A percentile compares a stretch with the other conserved stretches of the same genome.
These are phyloP conservation scores for Aphanomyces euteiches DNA, from an alignment of 352 stramenopile species.

Conservation along the genomic window DNA sequence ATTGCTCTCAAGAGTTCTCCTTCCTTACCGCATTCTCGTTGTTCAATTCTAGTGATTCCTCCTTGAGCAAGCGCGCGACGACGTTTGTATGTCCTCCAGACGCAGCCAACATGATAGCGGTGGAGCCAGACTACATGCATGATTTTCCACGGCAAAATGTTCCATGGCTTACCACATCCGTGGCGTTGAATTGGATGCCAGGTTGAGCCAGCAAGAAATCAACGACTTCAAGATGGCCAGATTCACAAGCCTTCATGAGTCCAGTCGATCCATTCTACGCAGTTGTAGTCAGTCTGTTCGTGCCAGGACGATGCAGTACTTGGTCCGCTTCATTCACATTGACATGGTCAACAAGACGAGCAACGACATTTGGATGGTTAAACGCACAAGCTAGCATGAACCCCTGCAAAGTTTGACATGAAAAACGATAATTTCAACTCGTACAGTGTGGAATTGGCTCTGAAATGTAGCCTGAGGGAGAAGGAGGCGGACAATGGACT, in stretches of 20 bases:
- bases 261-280: not conserved
- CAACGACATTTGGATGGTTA: not conserved
- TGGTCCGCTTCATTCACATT: not conserved
- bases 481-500: not conserved
- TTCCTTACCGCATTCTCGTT: not conserved
- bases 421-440: not conserved
- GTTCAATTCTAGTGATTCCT: not conserved
- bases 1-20: too few species aligned
- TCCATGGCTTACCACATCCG: not conserved
- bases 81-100: not conserved
- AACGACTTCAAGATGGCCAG: not conserved
- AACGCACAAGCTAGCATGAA: conserved; percentile 1
- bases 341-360: not conserved
- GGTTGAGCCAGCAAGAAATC: not conserved
- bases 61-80: not conserved
- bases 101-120: not conserved
- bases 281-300: not conserved
- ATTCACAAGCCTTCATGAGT: not conserved
- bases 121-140: not conserved
- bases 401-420: not conserved
- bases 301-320: not conserved
- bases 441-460: not conserved
- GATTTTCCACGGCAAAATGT: not conserved
- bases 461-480: not conserved
- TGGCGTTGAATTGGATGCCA: not conserved